These are phyloP conservation scores for Saksenaea vasiformis DNA, from an alignment of 371 early-diverging fungal genomes.

Conservation along the genomic window DNA sequence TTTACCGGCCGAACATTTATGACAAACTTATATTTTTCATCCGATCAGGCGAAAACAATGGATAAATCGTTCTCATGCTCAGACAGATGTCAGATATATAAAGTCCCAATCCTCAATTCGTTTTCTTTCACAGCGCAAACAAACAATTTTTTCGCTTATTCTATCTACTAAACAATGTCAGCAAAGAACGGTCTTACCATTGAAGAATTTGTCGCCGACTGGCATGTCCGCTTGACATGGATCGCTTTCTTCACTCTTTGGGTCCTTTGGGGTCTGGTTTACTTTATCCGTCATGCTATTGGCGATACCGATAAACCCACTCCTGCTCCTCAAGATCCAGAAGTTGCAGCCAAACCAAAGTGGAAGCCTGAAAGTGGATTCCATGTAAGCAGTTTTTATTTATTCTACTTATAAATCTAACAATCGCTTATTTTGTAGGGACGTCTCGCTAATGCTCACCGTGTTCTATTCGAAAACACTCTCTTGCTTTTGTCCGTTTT, in stretches of 20 bases:
- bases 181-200: neutral
- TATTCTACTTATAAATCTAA: neutral
- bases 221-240: slow-evolving; percentile 29
- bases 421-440: neutral
- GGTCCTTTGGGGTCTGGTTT: slow-evolving; percentile 33
- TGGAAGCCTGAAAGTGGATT: slow-evolving; percentile 10
- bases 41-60: neutral
- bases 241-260: slow-evolving; percentile 40
- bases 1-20: slow-evolving; percentile 1
- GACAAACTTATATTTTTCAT: neutral
- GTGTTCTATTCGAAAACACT: slow-evolving; percentile 37
- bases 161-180: neutral
- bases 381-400: slow-evolving; percentile 1
- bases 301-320: slow-evolving; percentile 14
- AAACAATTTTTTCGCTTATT: neutral
- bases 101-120: neutral
- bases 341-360: slow-evolving; percentile 13
- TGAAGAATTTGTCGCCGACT: slow-evolving; percentile 29
- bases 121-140: neutral
- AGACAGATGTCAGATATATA: neutral
- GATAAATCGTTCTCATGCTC: neutral
- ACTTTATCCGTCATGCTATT: slow-evolving; percentile 23
- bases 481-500: slow-evolving; percentile 37
- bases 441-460: slow-evolving; percentile 25
- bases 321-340: slow-evolving; percentile 28